Percentiles rank a stretch among this genome's conserved stretches.
These are phyloP conservation scores for Erysimum cheiri DNA, from an alignment of 441 rosid genomes.

Conservation along the genomic window DNA sequence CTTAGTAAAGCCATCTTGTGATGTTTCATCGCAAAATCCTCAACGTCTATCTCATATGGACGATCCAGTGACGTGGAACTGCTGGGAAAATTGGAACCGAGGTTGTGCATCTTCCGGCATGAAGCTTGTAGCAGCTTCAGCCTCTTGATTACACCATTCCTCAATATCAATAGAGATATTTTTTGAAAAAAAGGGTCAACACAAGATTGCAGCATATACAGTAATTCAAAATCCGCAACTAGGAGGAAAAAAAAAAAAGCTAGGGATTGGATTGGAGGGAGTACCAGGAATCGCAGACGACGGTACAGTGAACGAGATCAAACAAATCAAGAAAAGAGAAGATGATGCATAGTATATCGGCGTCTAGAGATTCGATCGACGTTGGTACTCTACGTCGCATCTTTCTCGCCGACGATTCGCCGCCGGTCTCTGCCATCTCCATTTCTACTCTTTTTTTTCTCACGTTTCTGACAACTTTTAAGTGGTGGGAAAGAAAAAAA, in stretches of 20 bases:
- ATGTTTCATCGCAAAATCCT: constrained; percentile 67
- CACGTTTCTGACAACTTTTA: neutral
- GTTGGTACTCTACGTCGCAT: constrained; percentile 45
- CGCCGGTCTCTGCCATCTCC: constrained; percentile 43
- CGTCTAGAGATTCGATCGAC: constrained; percentile 55
- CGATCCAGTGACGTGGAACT: constrained; percentile 44
- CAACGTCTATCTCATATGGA: constrained; percentile 49
- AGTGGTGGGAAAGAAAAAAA: too few species aligned
- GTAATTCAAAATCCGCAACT: neutral
- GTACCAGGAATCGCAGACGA: constrained; percentile 83
- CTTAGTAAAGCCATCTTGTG: constrained; percentile 56
- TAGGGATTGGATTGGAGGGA: neutral
- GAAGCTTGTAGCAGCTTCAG: constrained; percentile 61
- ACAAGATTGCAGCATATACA: neutral
- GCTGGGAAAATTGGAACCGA: constrained; percentile 20
- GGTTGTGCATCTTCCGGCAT: constrained; percentile 52
- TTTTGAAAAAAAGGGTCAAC: neutral
- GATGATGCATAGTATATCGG: constrained; percentile 63
- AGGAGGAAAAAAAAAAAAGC: neutral
- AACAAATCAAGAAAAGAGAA: constrained; percentile 75
- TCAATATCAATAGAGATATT: constrained; percentile 29
- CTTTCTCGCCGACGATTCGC: constrained; percentile 53
- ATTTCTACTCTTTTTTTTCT: constrained; percentile 14
- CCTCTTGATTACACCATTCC: constrained; percentile 59
- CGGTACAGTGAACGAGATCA: constrained; percentile 78